These are phyloP conservation scores for Emergomyces orientalis DNA, from an alignment of 2,329 filamentous ascomycete species.

Conservation along the genomic window DNA sequence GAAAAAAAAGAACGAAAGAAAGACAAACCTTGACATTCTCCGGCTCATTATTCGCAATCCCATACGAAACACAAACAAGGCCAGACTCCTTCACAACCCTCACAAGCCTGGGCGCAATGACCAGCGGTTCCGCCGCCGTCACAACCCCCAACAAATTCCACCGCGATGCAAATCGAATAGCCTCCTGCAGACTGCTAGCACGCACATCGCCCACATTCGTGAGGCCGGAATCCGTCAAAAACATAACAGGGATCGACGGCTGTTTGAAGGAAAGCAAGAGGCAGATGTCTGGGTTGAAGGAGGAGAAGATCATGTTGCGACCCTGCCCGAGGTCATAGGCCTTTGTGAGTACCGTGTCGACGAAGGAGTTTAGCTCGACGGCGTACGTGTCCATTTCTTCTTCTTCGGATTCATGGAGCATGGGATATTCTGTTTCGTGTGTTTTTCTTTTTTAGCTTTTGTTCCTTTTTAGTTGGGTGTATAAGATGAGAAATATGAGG, in stretches of 20 bases:
- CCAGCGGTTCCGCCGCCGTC: conserved; percentile 74
- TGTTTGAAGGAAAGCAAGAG: conserved; percentile 93
- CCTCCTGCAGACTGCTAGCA: conserved; percentile 86
- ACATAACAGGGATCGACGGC: conserved; percentile 89
- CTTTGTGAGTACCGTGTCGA: conserved; percentile 80
- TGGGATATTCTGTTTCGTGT: conserved; percentile 64
- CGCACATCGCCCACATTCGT: conserved; percentile 75
- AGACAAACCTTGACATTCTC: conserved; percentile 76
- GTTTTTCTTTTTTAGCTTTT: neutral
- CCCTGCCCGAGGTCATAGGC: conserved; percentile 77
- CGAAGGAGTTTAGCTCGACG: conserved; percentile 74
- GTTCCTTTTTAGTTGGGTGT: too few relatives aligned
- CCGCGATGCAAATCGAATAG: conserved; percentile 82
- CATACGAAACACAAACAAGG: conserved; percentile 90
- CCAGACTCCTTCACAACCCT: conserved; percentile 90
- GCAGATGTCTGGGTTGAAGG: conserved; percentile 96
- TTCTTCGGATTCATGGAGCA: conserved; percentile 89
- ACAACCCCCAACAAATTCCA: conserved; percentile 96
- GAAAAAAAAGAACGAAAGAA: neutral
- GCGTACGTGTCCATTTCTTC: conserved; percentile 91
- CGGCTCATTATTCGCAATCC: conserved; percentile 79
- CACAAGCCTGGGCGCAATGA: conserved; percentile 80
- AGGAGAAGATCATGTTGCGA: conserved; percentile 93
- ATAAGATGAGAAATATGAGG: too few relatives aligned
- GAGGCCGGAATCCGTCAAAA: conserved; percentile 84